Evolutionary conservation across 495 filamentous ascomycete genomes (phyloP).

Genomic region (Darksidea phi): DNA sequence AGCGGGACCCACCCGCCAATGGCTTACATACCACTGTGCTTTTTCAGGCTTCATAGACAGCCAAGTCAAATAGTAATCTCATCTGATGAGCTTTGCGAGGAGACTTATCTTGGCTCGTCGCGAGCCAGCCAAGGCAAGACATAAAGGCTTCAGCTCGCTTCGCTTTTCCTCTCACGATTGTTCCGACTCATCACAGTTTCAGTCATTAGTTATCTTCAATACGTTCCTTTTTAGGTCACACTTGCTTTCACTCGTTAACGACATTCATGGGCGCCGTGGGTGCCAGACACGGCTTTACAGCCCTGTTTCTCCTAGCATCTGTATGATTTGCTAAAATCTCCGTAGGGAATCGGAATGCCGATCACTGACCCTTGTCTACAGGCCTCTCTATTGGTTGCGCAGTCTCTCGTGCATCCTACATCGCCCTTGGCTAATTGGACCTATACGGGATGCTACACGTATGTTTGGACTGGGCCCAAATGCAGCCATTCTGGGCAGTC

Average conservation of each 20-base stretch:
- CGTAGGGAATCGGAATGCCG: not conserved
- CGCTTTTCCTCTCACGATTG: not conserved
- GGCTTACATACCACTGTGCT: not conserved
- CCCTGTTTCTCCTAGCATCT: constrained; percentile 20
- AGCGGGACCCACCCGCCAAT: not conserved
- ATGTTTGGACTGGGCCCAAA: not conserved
- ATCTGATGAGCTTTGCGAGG: not conserved
- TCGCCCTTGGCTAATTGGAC: constrained; percentile 20
- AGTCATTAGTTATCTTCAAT: not conserved
- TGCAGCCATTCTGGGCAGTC: not conserved
- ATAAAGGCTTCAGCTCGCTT: not conserved
- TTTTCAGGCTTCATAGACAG: not conserved
- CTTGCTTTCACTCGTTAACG: not conserved
- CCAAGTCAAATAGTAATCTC: not conserved
- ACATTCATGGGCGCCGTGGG: constrained; percentile 9
- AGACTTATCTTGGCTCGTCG: not conserved
- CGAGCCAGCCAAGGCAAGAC: not conserved
- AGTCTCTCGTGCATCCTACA: constrained; percentile 8
- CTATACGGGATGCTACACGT: constrained; percentile 30
- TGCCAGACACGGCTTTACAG: not conserved
- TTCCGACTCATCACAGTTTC: not conserved
- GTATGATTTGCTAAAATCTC: constrained; percentile 16
- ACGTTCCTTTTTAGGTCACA: not conserved
- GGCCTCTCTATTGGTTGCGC: constrained; percentile 8
- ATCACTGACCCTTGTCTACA: constrained; percentile 13